Base-by-base conservation (phyloP, 805 yeast species). In the Saccharomyces kudriavzevii region DNA sequence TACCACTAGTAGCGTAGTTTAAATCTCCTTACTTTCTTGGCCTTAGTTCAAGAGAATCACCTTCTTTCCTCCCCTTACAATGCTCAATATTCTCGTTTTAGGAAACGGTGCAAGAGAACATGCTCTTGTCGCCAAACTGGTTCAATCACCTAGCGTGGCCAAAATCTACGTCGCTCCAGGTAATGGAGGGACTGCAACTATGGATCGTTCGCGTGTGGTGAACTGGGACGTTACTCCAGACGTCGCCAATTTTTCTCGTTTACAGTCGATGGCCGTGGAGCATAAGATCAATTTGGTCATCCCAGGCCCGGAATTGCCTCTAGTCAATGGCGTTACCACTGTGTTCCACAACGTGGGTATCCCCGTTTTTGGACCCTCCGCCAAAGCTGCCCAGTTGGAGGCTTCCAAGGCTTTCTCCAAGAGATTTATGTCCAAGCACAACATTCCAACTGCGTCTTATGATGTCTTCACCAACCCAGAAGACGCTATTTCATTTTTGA, bases 91-190 rank as follows among this genome's bases (percentile, higher is more conserved):
- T 60, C 82, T 94, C 57, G 84, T 94, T 59, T 80, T 94, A 61
- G 99, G 99, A 65, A 89, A 87, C 74, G 99, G 99, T 69, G 99
- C 99, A 61, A 90, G 99, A 77, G 99, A 94, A 73, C 97, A 94
- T 70, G 98, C 98, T 52, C 78, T 94, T 56, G 87, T 89, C 14
- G 91, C 97, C 97, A 88, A 86, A 67, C 78, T 94, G 58, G 74
- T 86, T 29, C 92, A 90, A 71, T 89, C 97, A 35, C 73, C 81
- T 40, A 70, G 79, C 47, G 96, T 90, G 35, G 72, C 74, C 56
- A 78, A 80, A 55, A 84, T 95, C 60, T 95, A 69, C 64, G 96
- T 92, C 53, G 96, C 98, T 27, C 98, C 98, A 58, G 98, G 98
- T 52, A 92, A 94, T 68, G 99, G 98, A 53, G 98, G 98, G 50